Conservation (phyloP, 2,329 filamentous ascomycete species). For the Alternaria triticina region DNA sequence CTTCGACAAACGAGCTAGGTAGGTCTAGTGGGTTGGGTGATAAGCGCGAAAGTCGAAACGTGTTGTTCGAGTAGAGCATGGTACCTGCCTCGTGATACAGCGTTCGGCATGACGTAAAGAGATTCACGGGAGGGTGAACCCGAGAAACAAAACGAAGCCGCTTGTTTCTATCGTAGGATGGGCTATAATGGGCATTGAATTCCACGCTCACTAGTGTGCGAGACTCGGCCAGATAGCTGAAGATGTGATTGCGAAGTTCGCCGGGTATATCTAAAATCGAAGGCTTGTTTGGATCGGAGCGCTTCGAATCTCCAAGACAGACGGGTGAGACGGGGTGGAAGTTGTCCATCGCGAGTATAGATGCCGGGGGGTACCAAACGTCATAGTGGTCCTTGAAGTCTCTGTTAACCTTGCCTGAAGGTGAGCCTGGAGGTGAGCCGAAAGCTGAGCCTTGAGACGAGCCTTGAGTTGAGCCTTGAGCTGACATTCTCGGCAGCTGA, state of each 20-base stretch:
- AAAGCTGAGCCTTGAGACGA: background rate
- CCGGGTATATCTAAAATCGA: background rate
- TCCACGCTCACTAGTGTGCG: background rate
- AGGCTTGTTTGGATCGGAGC: background rate
- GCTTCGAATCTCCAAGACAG: background rate
- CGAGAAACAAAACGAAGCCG: background rate
- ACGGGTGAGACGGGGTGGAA: background rate
- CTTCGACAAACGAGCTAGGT: background rate
- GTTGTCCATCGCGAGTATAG: background rate
- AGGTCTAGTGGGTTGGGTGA: background rate
- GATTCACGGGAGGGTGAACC: background rate
- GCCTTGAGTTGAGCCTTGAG: too few relatives aligned
- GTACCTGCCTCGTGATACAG: background rate
- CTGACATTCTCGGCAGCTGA: fast-evolving
- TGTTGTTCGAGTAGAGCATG: background rate
- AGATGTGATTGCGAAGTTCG: background rate
- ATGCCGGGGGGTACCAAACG: background rate
- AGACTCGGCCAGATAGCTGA: background rate
- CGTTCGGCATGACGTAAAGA: background rate
- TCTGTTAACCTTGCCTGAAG: background rate
- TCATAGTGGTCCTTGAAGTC: background rate
- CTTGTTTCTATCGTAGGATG: background rate
- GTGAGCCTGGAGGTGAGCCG: background rate
- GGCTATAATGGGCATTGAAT: background rate
- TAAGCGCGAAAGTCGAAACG: background rate